phyloP scores from a whole-genome alignment of 1,139 yeast genomes.

The Taiozyma sp. region DNA sequence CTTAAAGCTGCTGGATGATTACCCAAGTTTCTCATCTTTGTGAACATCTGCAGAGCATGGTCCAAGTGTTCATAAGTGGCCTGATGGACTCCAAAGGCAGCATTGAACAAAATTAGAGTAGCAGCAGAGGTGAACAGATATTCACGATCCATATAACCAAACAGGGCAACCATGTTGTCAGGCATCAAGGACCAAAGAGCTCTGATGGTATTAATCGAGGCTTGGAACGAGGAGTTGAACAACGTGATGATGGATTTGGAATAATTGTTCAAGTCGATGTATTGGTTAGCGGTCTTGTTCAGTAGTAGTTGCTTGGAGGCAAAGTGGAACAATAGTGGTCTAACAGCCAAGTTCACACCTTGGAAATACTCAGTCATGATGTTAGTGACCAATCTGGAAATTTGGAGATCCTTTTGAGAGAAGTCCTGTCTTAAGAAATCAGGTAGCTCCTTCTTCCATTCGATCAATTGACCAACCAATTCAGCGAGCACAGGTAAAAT shows the following conservation, averaged over 20 bases:
- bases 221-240: constrained; percentile 78
- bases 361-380: constrained; percentile 84
- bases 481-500: constrained; percentile 72
- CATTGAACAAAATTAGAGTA: constrained; percentile 68
- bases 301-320: constrained; percentile 64
- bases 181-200: constrained; percentile 70
- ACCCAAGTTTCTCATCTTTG: constrained; percentile 72
- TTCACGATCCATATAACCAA: constrained; percentile 89
- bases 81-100: constrained; percentile 80
- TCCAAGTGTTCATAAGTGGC: constrained; percentile 70
- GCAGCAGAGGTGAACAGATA: constrained; percentile 79
- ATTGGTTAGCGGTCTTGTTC: constrained; percentile 45
- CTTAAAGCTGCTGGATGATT: constrained; percentile 76
- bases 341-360: constrained; percentile 76
- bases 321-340: constrained; percentile 78
- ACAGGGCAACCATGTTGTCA: constrained; percentile 74
- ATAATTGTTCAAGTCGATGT: constrained; percentile 63
- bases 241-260: constrained; percentile 66
- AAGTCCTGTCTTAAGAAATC: constrained; percentile 63
- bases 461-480: constrained; percentile 61
- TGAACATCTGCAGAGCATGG: constrained; percentile 66
- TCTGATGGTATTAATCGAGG: constrained; percentile 74
- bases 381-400: constrained; percentile 68
- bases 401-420: constrained; percentile 46
- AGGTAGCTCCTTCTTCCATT: constrained; percentile 69